Evolutionary conservation across 805 yeast species (phyloP), one percentile per base, ranked within the genome.

Genomic region (Kluyveromyces starmeri): DNA sequence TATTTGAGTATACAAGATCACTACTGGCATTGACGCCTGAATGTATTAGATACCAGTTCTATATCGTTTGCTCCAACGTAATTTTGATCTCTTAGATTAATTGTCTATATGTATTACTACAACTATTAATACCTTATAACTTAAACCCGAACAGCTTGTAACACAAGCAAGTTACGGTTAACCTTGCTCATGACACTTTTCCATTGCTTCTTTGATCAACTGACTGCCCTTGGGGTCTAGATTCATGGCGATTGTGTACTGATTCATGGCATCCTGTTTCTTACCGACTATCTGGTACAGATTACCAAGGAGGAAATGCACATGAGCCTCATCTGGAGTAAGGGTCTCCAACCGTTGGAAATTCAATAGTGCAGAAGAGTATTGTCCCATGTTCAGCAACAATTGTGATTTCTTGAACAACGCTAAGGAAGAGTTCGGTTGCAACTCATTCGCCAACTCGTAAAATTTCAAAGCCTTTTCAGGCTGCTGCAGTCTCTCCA

Each of bases 281-380:
- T 83, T 75, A 19, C 78, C 78, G 43, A 80, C 73, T 20, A 79
- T 71, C 47, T 78, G 83, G 67, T 86, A 85, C 36, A 88, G 67
- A 50, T 85, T 85, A 8, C 96, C 98, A 29, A 92, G 64, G 27
- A 88, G 61, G 57, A 82, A 85, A 57, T 89, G 97, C 18, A 89
- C 95, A 35, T 84, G 78, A 0, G 96, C 94, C 54, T 89, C 97
- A 55, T 89, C 94, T 0, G 98, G 96, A 0, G 94, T 95, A 36
- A 84, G 59, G 18, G 73, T 71, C 43, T 72, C 74, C 35, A 92
- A 68, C 30, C 68, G 66, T 49, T 83, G 86, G 51, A 92, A 82
- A 51, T 77, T 83, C 24, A 67, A 68, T 38, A 86, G 61, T 0
- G 97, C 94, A 34, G 70, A 75, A 17, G 73, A 73, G 51, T 75